These are phyloP conservation scores for Bryum argenteum DNA, from an alignment of 225 moss, liverwort and hornwort species.

Conservation along the genomic window DNA sequence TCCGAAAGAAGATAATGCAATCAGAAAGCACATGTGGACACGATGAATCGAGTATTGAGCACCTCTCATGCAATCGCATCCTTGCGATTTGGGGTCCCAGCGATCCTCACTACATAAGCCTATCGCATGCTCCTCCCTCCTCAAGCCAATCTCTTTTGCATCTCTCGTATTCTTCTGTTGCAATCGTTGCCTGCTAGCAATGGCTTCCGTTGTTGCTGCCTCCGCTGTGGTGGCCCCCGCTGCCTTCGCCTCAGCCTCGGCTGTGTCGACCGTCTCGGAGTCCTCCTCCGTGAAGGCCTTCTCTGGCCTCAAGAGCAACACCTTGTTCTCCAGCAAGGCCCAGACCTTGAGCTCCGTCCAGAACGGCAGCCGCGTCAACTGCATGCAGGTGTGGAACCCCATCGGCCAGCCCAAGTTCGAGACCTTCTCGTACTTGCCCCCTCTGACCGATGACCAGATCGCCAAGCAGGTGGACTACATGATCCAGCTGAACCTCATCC, in stretches of 20 bases:
- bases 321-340: slow-evolving; percentile 21
- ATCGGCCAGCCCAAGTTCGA: slow-evolving; percentile 29
- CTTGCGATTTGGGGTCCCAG: too few species aligned
- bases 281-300: slow-evolving; percentile 29
- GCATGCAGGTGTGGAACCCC: slow-evolving; percentile 55
- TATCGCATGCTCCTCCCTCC: too few species aligned
- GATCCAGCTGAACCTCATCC: slow-evolving; percentile 34
- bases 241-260: slow-evolving; percentile 16
- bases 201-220: slow-evolving; percentile 27
- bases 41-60: too few species aligned
- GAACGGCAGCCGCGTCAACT: slow-evolving; percentile 34
- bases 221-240: slow-evolving; percentile 21
- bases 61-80: too few species aligned
- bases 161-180: too few species aligned
- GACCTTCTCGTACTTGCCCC: slow-evolving; percentile 55
- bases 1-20: too few species aligned
- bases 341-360: slow-evolving; percentile 25
- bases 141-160: too few species aligned
- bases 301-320: slow-evolving; percentile 30
- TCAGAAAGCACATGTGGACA: too few species aligned
- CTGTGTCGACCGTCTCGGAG: slow-evolving; percentile 19
- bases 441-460: slow-evolving; percentile 24
- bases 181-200: background rate
- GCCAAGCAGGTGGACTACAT: slow-evolving; percentile 51
- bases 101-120: too few species aligned